These are phyloP conservation scores for Entelexis paramagnoliae DNA, from an alignment of 1,139 yeast species.

Conservation along the genomic window DNA sequence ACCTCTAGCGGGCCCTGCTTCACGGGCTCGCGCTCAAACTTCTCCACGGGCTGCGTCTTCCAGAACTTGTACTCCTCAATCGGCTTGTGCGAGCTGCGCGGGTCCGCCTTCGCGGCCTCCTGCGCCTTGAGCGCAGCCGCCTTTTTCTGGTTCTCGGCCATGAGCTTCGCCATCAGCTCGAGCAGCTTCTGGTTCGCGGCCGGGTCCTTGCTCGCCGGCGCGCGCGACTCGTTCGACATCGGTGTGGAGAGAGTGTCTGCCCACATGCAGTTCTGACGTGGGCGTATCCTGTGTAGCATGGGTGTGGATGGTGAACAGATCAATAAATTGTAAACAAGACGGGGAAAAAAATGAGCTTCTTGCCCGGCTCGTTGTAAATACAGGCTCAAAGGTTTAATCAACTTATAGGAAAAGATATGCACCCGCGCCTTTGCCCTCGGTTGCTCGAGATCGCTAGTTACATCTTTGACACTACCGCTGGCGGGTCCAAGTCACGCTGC, in stretches of 20 bases:
- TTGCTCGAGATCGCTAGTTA: too few species aligned
- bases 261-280: background rate
- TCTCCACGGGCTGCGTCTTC: slow-evolving; percentile 94
- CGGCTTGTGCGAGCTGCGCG: slow-evolving; percentile 36
- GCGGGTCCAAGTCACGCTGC: too few species aligned
- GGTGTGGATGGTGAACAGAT: too few species aligned
- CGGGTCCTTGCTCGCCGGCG: background rate
- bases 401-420: too few species aligned
- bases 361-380: too few species aligned
- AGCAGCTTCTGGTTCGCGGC: slow-evolving; percentile 12
- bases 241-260: background rate
- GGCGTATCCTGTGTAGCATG: slow-evolving; percentile 1
- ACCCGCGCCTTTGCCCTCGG: too few species aligned
- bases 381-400: too few species aligned
- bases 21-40: slow-evolving; percentile 32
- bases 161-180: slow-evolving; percentile 28
- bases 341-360: too few species aligned
- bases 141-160: slow-evolving; percentile 35
- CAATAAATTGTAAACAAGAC: too few species aligned
- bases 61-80: slow-evolving; percentile 93
- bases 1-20: slow-evolving; percentile 21
- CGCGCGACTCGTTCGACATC: background rate
- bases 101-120: slow-evolving; percentile 23
- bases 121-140: background rate
- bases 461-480: too few species aligned